Evolutionary conservation across 1,284 basidiomycete genomes (phyloP).

Genomic region (Rhodotorula mucilaginosa): DNA sequence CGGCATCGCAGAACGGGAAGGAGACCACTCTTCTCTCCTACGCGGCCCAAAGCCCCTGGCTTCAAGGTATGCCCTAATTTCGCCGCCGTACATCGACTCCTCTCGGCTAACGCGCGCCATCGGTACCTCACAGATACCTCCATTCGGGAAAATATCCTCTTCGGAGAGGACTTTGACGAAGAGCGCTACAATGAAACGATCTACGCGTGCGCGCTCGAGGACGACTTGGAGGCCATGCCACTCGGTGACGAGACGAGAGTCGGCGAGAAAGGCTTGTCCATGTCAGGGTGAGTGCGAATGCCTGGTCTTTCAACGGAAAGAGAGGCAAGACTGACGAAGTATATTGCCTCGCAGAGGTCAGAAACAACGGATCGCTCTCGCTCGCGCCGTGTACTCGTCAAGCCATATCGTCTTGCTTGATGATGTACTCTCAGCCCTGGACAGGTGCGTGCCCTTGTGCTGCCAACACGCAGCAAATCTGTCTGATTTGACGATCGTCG

Average conservation of each 20-base stretch:
- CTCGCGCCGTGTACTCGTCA: constrained; percentile 76
- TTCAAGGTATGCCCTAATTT: constrained; percentile 17
- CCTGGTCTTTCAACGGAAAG: not conserved
- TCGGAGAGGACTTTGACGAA: constrained; percentile 37
- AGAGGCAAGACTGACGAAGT: not conserved
- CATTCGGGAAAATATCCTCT: constrained; percentile 35
- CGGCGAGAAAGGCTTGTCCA: constrained; percentile 25
- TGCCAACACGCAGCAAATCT: constrained; percentile 17
- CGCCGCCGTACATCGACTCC: not conserved
- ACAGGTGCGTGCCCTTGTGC: constrained; percentile 20
- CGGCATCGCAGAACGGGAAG: not conserved
- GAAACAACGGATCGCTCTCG: constrained; percentile 86
- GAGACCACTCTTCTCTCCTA: constrained; percentile 4
- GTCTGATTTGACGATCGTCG: constrained; percentile 56
- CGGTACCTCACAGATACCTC: constrained; percentile 10
- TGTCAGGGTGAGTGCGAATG: constrained; percentile 26
- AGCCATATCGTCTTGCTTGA: constrained; percentile 40
- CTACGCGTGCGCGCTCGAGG: constrained; percentile 33
- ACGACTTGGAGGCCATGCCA: constrained; percentile 30
- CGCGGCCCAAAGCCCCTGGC: constrained; percentile 35
- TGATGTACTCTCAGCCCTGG: constrained; percentile 42
- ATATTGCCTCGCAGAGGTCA: constrained; percentile 68
- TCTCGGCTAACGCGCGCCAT: not conserved
- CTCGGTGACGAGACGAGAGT: constrained; percentile 36
- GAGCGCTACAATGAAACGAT: constrained; percentile 37